Evolutionary conservation across 1,284 basidiomycete genomes (phyloP).

Genomic region (Porodaedalea pini): DNA sequence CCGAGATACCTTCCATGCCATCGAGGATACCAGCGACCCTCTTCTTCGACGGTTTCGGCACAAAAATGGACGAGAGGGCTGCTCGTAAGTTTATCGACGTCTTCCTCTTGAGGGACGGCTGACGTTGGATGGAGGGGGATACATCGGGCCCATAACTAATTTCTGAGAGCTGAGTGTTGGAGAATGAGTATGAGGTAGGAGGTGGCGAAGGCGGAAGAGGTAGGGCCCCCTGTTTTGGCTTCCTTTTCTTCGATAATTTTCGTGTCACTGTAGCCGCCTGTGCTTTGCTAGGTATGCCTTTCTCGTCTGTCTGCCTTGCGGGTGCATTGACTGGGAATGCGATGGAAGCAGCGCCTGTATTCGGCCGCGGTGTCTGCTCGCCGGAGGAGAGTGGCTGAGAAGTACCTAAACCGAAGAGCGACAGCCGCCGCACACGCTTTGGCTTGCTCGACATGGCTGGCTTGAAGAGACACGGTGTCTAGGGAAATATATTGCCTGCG

Average conservation of each 20-base stretch:
- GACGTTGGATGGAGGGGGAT: background rate
- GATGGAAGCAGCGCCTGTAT: constrained; percentile 3
- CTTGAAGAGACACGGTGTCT: background rate
- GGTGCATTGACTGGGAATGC: background rate
- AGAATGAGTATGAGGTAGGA: constrained; percentile 1
- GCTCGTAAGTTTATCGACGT: constrained; percentile 14
- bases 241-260: constrained; percentile 17
- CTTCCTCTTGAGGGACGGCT: constrained; percentile 3
- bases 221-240: background rate
- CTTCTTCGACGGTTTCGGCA: constrained; percentile 16
- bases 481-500: background rate
- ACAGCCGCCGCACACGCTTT: constrained; percentile 14
- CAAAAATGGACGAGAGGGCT: constrained; percentile 18
- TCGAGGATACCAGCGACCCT: constrained; percentile 14
- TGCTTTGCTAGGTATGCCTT: background rate
- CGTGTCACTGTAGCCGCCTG: background rate
- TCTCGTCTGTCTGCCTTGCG: constrained; percentile 1
- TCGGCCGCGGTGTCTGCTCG: constrained; percentile 11
- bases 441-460: constrained; percentile 13
- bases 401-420: constrained; percentile 16
- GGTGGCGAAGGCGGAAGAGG: background rate
- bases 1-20: constrained; percentile 9
- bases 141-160: background rate
- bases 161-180: constrained; percentile 1
- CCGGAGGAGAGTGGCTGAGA: constrained; percentile 4